Evolutionary conservation across 2,329 filamentous ascomycete species (phyloP).

Genomic region (Pyrenophora graminea): DNA sequence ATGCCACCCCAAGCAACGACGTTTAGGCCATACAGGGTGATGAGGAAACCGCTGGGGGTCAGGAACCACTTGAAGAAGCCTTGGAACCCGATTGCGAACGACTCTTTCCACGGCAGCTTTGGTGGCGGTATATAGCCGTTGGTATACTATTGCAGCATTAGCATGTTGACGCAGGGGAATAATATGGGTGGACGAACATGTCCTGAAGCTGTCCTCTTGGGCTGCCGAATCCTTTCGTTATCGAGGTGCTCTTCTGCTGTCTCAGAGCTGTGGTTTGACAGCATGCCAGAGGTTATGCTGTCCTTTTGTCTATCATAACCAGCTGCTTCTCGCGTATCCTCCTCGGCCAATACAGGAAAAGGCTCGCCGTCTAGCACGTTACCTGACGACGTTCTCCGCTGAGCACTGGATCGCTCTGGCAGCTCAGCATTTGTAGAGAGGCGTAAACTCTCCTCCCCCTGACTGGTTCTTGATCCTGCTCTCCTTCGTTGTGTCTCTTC

Average conservation of each 20-base stretch:
- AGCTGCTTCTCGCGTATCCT: constrained; percentile 18
- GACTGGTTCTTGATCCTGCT: constrained; percentile 32
- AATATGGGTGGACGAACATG: constrained; percentile 21
- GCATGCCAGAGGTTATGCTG: constrained; percentile 5
- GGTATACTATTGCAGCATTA: constrained; percentile 29
- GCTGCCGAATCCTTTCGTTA: constrained; percentile 15
- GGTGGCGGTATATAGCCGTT: constrained; percentile 52
- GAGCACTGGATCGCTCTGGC: constrained; percentile 2
- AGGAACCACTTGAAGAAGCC: constrained; percentile 73
- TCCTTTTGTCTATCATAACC: constrained; percentile 16
- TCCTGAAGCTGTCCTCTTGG: constrained; percentile 17
- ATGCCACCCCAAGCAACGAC: constrained; percentile 89
- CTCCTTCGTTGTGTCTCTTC: constrained; percentile 33
- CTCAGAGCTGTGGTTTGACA: constrained; percentile 25
- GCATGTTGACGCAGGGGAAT: not conserved
- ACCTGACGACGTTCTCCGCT: constrained; percentile 20
- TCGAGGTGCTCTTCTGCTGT: constrained; percentile 21
- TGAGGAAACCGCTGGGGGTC: constrained; percentile 75
- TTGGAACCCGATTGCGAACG: constrained; percentile 61
- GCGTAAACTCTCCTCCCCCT: constrained; percentile 24
- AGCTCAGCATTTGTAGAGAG: constrained; percentile 13
- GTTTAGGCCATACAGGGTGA: constrained; percentile 79
- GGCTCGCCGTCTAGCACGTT: constrained; percentile 26
- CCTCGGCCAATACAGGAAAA: constrained; percentile 39
- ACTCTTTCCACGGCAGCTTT: constrained; percentile 59